These are phyloP conservation scores for Sclerotinia glacialis DNA, from an alignment of 2,329 filamentous ascomycete species.

Conservation along the genomic window DNA sequence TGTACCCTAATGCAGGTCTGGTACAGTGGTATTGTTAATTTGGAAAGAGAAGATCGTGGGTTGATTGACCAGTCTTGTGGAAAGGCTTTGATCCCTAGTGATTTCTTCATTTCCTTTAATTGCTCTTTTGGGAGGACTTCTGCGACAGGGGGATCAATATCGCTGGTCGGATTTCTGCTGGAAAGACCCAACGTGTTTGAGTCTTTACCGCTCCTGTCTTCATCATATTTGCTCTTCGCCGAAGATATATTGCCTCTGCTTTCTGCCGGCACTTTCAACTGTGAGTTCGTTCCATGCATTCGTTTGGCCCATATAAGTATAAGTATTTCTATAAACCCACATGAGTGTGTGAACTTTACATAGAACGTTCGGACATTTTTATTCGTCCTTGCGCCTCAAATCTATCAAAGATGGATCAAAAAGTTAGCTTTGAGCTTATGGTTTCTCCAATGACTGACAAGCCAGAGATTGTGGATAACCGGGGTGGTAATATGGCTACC, in stretches of 20 bases:
- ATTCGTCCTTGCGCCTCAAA: not conserved
- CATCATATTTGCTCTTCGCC: not conserved
- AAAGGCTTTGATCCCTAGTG: not conserved
- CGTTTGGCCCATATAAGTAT: not conserved
- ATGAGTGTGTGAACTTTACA: slow-evolving; percentile 14
- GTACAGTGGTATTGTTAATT: not conserved
- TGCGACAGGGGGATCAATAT: slow-evolving; percentile 7
- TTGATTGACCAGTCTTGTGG: not conserved
- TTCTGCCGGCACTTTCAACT: not conserved
- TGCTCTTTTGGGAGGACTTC: not conserved
- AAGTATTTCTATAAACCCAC: slow-evolving; percentile 7
- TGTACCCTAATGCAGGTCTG: not conserved
- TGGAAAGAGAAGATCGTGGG: not conserved
- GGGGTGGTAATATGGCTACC: slow-evolving; percentile 43
- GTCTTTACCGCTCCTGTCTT: not conserved
- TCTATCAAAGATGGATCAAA: slow-evolving; percentile 12
- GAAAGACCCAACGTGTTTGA: not conserved
- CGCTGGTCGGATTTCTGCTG: not conserved
- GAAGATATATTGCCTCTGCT: not conserved
- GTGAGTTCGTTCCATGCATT: not conserved
- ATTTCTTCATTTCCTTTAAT: not conserved
- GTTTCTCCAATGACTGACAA: slow-evolving; percentile 6
- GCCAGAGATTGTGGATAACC: not conserved
- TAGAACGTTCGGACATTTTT: not conserved
- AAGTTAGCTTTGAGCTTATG: not conserved